Conservation (phyloP, 495 filamentous ascomycete genomes). For the Copromyces sp. region DNA sequence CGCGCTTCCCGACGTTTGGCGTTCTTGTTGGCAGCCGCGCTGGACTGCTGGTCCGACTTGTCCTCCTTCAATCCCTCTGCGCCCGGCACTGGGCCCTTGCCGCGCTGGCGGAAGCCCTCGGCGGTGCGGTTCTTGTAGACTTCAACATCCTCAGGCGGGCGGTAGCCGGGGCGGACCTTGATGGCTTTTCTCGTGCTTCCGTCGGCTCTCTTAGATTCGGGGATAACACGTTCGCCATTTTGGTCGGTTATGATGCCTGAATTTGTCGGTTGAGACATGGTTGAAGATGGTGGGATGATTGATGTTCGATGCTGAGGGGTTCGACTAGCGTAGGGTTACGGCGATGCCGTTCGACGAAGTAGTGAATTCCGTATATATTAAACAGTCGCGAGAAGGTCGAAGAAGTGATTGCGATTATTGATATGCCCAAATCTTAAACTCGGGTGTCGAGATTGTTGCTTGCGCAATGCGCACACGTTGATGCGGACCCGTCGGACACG, state of each 20-base stretch:
- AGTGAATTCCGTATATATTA: background rate
- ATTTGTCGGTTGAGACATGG: slow-evolving; percentile 40
- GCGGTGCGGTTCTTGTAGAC: slow-evolving; percentile 90
- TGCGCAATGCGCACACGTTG: background rate
- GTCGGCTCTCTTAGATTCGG: slow-evolving; percentile 75
- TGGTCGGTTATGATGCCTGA: slow-evolving; percentile 69
- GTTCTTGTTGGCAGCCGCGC: slow-evolving; percentile 68
- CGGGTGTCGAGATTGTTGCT: slow-evolving; percentile 5
- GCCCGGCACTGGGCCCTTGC: slow-evolving; percentile 65
- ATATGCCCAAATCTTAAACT: background rate
- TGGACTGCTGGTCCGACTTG: slow-evolving; percentile 30
- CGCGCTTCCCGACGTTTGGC: slow-evolving; percentile 86
- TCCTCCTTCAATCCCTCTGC: slow-evolving; percentile 55
- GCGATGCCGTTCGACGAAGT: background rate
- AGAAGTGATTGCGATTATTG: background rate
- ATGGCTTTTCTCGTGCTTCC: slow-evolving; percentile 86
- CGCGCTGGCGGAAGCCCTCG: slow-evolving; percentile 74
- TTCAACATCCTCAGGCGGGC: slow-evolving; percentile 91
- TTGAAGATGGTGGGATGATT: slow-evolving; percentile 11
- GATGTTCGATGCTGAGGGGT: background rate
- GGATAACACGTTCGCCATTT: slow-evolving; percentile 74
- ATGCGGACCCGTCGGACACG: background rate
- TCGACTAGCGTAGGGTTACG: background rate
- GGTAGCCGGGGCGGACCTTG: slow-evolving; percentile 84
- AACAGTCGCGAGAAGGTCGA: background rate